Evolutionary conservation across 257 asterid genomes (phyloP), one percentile per base, ranked within the genome.

Genomic region (Nicotiana undulata): DNA sequence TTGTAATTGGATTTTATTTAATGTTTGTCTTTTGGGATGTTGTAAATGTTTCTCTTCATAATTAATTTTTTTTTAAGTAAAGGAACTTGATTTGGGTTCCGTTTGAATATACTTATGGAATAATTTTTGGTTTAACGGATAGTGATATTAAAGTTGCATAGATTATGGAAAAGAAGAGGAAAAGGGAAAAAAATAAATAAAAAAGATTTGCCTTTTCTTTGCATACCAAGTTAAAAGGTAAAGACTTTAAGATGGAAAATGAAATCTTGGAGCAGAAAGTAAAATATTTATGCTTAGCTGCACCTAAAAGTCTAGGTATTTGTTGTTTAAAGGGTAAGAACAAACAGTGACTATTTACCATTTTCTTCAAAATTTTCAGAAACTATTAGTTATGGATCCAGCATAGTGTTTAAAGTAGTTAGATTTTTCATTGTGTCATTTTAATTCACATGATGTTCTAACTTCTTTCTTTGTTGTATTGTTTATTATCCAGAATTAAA

Each of bases 251-350:
- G 60, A 46, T 46, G 34, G 37, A 56, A 72, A 49, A 49, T 22
- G 61, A 49, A 74, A 49, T 74, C 61, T 74, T 74, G 60, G 60
- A 74, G 79, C 26, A 49, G 61, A 74, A 74, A 49, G 79, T 74
- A 49, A 74, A 72, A 46, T 61, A 74, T 74, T 59, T 59, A 26
- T 56, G 28, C 63, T 18, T 56, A 56, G 63, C 63, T 56, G 26
- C 63, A 56, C 63, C 26, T 56, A 18, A 40, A 8, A 13, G 6
- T 52, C 7, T 52, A 52, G 20, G 20, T 15, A 15, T 52, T 51
- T 51, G 56, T 4, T 2, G 61, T 17, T 55, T 56, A 56, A 68
- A 68, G 5, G 4, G 11, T 67, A n/a, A 37, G 31, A 29, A 67
- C 18, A 37, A 67, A 67, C 13, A 37, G 56, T 40, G 32, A 12